These are phyloP conservation scores for Knoxia roxburghii DNA, from an alignment of 257 asterid species.

Conservation along the genomic window DNA sequence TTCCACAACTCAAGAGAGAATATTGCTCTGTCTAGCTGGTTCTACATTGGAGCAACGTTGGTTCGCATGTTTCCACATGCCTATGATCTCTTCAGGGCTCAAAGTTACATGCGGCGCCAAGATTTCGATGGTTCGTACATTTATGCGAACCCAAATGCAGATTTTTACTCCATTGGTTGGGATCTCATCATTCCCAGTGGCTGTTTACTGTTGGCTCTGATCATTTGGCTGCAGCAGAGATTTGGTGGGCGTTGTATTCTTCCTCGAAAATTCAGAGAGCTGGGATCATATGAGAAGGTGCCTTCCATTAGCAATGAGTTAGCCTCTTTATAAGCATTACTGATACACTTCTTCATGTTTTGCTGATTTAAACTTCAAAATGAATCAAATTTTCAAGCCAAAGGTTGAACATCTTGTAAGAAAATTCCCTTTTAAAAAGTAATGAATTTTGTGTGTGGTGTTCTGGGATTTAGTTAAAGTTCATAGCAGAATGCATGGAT, in stretches of 20 bases:
- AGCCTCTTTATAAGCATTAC: not conserved
- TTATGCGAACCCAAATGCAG: slow-evolving; percentile 54
- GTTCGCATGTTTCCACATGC: slow-evolving; percentile 59
- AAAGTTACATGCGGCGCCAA: slow-evolving; percentile 16
- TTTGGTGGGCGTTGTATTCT: slow-evolving; percentile 56
- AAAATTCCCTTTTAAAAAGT: too few species aligned
- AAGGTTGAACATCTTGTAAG: too few species aligned
- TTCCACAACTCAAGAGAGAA: slow-evolving; percentile 32
- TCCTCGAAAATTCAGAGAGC: slow-evolving; percentile 40
- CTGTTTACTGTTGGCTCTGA: slow-evolving; percentile 38
- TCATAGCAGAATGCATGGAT: too few species aligned
- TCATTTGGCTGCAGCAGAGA: slow-evolving; percentile 57
- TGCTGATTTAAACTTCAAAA: not conserved
- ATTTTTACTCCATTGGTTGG: slow-evolving; percentile 65
- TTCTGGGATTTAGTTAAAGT: too few species aligned
- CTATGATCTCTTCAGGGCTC: slow-evolving; percentile 57
- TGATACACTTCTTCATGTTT: not conserved
- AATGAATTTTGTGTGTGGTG: too few species aligned
- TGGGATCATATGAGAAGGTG: slow-evolving; percentile 49
- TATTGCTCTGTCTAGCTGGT: slow-evolving; percentile 30
- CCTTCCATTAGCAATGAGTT: slow-evolving; percentile 26
- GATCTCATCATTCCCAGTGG: slow-evolving; percentile 55
- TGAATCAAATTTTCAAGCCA: too few species aligned
- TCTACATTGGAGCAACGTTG: slow-evolving; percentile 53
- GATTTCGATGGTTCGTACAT: slow-evolving; percentile 37